phyloP scores from a whole-genome alignment of 2,329 filamentous ascomycete genomes.

The Thermothelomyces thermophilus region DNA sequence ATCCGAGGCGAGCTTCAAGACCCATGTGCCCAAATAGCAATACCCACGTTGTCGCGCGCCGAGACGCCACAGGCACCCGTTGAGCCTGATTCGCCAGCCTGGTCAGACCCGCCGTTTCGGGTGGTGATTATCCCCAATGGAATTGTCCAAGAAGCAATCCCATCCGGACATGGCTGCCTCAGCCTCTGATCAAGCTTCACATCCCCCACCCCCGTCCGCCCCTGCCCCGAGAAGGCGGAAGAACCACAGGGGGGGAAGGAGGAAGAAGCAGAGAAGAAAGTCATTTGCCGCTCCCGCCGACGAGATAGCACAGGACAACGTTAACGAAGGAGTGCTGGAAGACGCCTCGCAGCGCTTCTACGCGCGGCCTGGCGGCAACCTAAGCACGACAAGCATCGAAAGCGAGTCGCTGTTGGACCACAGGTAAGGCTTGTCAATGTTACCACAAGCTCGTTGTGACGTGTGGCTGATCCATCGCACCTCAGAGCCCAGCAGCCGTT shows the following conservation, averaged over 20 bases:
- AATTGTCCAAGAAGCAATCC: conserved; percentile 1
- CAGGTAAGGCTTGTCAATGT: conserved; percentile 43
- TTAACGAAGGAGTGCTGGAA: conserved; percentile 31
- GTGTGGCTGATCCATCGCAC: no score
- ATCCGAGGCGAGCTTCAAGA: neutral
- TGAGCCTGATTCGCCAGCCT: conserved; percentile 4
- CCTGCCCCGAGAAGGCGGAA: conserved; percentile 52
- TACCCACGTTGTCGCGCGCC: neutral
- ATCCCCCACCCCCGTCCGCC: conserved; percentile 9
- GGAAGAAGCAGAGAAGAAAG: conserved; percentile 67
- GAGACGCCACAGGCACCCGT: conserved; percentile 7
- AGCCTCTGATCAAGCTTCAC: neutral
- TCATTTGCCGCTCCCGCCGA: conserved; percentile 67
- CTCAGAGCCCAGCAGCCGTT: conserved; percentile 49
- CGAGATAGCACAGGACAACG: conserved; percentile 36
- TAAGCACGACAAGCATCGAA: conserved; percentile 81
- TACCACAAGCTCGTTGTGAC: conserved; percentile 18
- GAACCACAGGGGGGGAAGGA: conserved; percentile 70
- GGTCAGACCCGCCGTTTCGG: conserved; percentile 2
- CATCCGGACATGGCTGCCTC: neutral
- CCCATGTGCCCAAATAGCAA: neutral
- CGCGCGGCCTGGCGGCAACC: conserved; percentile 46
- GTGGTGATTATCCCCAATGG: conserved; percentile 7
- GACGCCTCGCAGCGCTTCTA: conserved; percentile 41
- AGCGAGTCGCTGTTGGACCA: conserved; percentile 86